phyloP scores from a whole-genome alignment of 169 alveolate species.

The Cryptosporidium ubiquitum region DNA sequence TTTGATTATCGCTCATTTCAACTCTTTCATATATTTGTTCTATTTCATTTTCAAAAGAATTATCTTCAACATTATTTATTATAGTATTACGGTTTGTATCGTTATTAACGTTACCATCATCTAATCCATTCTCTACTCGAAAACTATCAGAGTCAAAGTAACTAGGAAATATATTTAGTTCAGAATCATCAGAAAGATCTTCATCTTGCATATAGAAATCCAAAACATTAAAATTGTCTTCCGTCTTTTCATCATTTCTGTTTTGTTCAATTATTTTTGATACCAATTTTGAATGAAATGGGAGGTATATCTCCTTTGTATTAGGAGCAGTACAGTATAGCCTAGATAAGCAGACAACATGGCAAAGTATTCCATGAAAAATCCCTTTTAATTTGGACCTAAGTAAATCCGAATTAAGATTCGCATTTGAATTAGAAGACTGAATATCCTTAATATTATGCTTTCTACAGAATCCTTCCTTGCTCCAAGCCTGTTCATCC shows the following conservation, averaged over 20 bases:
- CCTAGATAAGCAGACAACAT: constrained; percentile 43
- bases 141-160: not conserved
- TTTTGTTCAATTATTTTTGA: constrained; percentile 21
- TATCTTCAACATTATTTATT: not conserved
- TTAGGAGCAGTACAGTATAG: constrained; percentile 25
- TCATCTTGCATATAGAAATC: constrained; percentile 7
- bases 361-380: constrained; percentile 53
- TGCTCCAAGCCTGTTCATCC: constrained; percentile 77
- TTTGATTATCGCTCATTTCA: not conserved
- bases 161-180: not conserved
- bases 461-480: constrained; percentile 73
- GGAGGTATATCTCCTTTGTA: constrained; percentile 39
- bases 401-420: not conserved
- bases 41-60: not conserved
- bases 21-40: not conserved
- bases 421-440: not conserved
- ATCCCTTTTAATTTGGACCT: not conserved
- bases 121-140: not conserved
- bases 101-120: too few species aligned
- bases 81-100: too few species aligned
- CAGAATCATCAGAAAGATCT: constrained; percentile 2
- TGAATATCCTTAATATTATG: constrained; percentile 31
- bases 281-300: constrained; percentile 42
- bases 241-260: not conserved
- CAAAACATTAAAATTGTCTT: not conserved